A percentile compares a stretch with the other conserved stretches of the same genome.
These are phyloP conservation scores for Auricularia heimuer DNA, from an alignment of 768 basidiomycete genomes.

Conservation along the genomic window DNA sequence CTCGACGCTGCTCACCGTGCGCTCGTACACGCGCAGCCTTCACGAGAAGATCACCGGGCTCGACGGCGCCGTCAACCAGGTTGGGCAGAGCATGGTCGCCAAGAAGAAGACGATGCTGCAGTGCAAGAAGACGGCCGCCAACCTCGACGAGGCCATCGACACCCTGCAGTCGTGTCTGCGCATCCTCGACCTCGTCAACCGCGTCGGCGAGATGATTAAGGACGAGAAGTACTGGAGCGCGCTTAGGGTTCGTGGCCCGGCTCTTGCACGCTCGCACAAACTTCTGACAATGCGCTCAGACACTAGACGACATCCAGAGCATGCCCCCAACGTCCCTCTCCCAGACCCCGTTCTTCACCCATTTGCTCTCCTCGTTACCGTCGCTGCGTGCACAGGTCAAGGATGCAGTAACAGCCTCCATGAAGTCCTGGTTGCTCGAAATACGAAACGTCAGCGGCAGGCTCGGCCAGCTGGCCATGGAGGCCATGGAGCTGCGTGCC, in stretches of 20 bases:
- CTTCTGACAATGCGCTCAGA: constrained; percentile 38
- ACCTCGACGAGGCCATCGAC: constrained; percentile 95
- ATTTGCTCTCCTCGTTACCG: constrained; percentile 85
- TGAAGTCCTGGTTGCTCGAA: constrained; percentile 95
- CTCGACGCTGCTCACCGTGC: constrained; percentile 90
- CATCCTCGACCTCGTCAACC: constrained; percentile 84
- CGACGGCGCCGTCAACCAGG: constrained; percentile 78
- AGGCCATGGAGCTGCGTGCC: constrained; percentile 78
- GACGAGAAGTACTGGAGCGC: constrained; percentile 97
- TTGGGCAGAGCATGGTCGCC: constrained; percentile 80
- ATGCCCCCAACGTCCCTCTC: constrained; percentile 84
- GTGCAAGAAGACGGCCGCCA: constrained; percentile 84
- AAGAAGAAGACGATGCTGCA: constrained; percentile 88
- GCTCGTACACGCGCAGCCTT: constrained; percentile 91
- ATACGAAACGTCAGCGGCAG: constrained; percentile 80
- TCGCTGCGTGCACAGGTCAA: constrained; percentile 84
- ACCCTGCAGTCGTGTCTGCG: constrained; percentile 87
- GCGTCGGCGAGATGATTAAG: constrained; percentile 86
- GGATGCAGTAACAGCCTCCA: constrained; percentile 86
- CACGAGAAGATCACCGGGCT: constrained; percentile 84
- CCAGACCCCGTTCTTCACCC: constrained; percentile 86
- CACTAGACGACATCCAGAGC: constrained; percentile 87
- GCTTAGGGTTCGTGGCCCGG: constrained; percentile 57
- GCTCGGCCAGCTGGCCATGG: constrained; percentile 79
- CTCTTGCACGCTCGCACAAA: constrained; percentile 16